These are phyloP conservation scores for Loxodes magnus DNA, from an alignment of 73 alveolate species.

Conservation along the genomic window DNA sequence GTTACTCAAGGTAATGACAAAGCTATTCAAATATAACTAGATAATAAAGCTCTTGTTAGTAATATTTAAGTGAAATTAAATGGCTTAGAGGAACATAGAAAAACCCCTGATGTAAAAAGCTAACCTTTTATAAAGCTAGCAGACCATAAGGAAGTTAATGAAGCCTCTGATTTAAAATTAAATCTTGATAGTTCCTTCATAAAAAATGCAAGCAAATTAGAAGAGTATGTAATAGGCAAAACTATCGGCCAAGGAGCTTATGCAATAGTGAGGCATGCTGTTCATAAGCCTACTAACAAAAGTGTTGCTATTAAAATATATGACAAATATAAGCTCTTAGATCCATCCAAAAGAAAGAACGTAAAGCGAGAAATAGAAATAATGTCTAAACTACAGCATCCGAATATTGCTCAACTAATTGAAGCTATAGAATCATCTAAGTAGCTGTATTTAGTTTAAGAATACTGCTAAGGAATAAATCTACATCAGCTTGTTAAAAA, in stretches of 20 bases:
- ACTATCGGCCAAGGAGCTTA: constrained; percentile 47
- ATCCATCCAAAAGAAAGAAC: constrained; percentile 51
- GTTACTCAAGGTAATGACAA: too few species aligned
- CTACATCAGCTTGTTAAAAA: constrained; percentile 32
- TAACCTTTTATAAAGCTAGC: too few species aligned
- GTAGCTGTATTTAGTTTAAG: constrained; percentile 42
- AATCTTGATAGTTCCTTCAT: too few species aligned
- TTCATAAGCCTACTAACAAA: constrained; percentile 25
- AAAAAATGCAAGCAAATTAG: constrained; percentile 11
- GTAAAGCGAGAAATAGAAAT: constrained; percentile 69
- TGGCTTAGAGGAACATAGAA: too few species aligned
- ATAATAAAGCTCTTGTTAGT: too few species aligned
- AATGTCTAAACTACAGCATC: constrained; percentile 68
- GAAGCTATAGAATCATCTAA: constrained; percentile 77
- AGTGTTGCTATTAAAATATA: constrained; percentile 81
- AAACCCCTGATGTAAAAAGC: too few species aligned
- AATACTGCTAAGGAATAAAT: constrained; percentile 34
- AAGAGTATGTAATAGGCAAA: constrained; percentile 24
- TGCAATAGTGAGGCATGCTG: constrained; percentile 33
- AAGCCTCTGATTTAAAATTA: too few species aligned
- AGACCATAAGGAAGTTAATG: too few species aligned
- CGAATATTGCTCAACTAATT: constrained; percentile 71
- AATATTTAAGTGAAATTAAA: too few species aligned
- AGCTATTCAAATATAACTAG: too few species aligned
- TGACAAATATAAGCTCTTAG: constrained; percentile 60